These are phyloP conservation scores for Fonsecaea multimorphosa DNA, from an alignment of 2,329 filamentous ascomycete species.

Conservation along the genomic window DNA sequence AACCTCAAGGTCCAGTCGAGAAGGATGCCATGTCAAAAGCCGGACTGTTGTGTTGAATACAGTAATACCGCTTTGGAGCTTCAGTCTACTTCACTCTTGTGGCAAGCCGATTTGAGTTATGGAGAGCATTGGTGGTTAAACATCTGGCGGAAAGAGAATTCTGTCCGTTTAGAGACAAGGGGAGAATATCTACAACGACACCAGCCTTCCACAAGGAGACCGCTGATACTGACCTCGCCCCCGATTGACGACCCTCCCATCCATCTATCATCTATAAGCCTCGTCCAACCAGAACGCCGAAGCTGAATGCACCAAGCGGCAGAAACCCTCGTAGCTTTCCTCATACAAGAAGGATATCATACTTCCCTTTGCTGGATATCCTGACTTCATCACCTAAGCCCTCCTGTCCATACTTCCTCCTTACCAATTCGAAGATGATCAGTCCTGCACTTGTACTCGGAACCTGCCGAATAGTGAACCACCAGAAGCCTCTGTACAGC, in stretches of 20 bases:
- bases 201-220: neutral
- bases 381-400: slow-evolving; percentile 56
- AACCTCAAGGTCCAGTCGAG: neutral
- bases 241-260: neutral
- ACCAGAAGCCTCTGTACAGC: slow-evolving; percentile 64
- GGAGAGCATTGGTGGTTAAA: neutral
- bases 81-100: neutral
- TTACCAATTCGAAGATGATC: slow-evolving; percentile 68
- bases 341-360: slow-evolving; percentile 58
- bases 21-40: neutral
- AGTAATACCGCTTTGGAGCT: neutral
- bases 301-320: neutral
- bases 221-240: neutral
- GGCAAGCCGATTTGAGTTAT: neutral
- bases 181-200: neutral
- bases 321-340: neutral
- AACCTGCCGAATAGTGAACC: slow-evolving; percentile 63
- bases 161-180: neutral
- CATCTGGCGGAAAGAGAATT: neutral
- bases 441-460: slow-evolving; percentile 69
- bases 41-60: neutral
- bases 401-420: slow-evolving; percentile 63
- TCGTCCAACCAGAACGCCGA: neutral
- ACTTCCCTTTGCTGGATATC: slow-evolving; percentile 61
- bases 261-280: neutral